Conservation (phyloP, 2,329 filamentous ascomycete genomes). For the Teratosphaeria gauchensis region DNA sequence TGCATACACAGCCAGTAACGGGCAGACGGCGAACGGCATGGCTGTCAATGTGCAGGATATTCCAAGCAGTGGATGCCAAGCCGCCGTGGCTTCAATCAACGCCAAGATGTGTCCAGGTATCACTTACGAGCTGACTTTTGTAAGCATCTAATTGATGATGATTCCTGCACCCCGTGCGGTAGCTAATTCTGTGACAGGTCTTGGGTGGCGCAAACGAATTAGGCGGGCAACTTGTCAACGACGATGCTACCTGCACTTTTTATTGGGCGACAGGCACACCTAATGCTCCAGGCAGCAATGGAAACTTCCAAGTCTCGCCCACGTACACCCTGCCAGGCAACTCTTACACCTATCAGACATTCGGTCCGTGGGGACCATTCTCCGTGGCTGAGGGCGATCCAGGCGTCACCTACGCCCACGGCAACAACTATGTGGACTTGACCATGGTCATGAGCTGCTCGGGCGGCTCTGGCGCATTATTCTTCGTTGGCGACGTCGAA, state of each 20-base stretch:
- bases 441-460: too few species aligned
- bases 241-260: neutral
- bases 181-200: neutral
- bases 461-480: too few species aligned
- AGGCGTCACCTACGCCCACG: too few species aligned
- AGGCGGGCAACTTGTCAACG: neutral
- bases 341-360: too few species aligned
- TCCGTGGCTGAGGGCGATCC: too few species aligned
- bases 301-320: neutral
- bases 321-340: neutral
- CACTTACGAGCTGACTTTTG: neutral
- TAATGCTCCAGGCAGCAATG: neutral
- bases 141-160: neutral
- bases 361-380: too few species aligned
- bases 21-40: too few species aligned
- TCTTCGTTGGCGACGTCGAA: too few species aligned
- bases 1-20: too few species aligned
- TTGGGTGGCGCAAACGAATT: neutral
- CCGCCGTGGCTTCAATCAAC: neutral
- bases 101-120: neutral
- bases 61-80: too few species aligned
- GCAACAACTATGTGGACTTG: too few species aligned
- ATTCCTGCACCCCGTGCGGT: neutral
- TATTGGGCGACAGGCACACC: neutral
- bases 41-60: too few species aligned